Conservation (phyloP, 1,284 basidiomycete genomes). For the Lentinula novae-zelandiae region DNA sequence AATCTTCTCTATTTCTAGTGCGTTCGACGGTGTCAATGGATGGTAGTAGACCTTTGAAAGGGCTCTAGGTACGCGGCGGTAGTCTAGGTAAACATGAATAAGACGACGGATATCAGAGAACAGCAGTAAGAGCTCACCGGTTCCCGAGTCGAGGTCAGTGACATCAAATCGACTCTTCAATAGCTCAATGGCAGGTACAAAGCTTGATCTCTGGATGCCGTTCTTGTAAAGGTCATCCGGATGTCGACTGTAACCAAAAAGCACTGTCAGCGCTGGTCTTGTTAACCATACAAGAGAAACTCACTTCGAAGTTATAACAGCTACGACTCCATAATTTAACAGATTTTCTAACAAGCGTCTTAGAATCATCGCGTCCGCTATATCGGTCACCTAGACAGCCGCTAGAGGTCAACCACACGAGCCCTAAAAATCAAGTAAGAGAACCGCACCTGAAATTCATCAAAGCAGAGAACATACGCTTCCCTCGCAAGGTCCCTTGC, state of each 20-base stretch:
- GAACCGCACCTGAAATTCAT: slow-evolving; percentile 87
- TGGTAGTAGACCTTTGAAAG: slow-evolving; percentile 91
- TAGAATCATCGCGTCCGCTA: slow-evolving; percentile 98
- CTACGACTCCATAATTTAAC: slow-evolving; percentile 87
- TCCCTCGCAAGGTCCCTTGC: slow-evolving; percentile 87
- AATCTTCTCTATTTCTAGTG: slow-evolving; percentile 74
- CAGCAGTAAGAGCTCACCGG: slow-evolving; percentile 50
- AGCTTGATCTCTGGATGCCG: slow-evolving; percentile 96
- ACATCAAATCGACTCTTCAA: slow-evolving; percentile 86
- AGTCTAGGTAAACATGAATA: slow-evolving; percentile 58
- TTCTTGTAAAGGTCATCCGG: slow-evolving; percentile 99
- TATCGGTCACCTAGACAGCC: slow-evolving; percentile 83
- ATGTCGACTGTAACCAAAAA: slow-evolving; percentile 69
- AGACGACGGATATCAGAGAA: neutral
- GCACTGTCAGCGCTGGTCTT: slow-evolving; percentile 6
- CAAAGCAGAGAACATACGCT: slow-evolving; percentile 89
- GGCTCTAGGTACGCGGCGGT: slow-evolving; percentile 86
- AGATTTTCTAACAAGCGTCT: slow-evolving; percentile 84
- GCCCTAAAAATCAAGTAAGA: slow-evolving; percentile 1
- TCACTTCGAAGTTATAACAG: slow-evolving; percentile 96
- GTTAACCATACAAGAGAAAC: slow-evolving; percentile 13
- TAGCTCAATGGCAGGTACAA: slow-evolving; percentile 93
- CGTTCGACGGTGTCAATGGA: slow-evolving; percentile 68
- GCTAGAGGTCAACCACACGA: neutral
- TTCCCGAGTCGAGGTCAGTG: slow-evolving; percentile 91